Percentiles rank a stretch among this genome's conserved stretches.
Evolutionary conservation across 2,329 filamentous ascomycete species (phyloP).

Genomic region (Hypomyces perniciosus): DNA sequence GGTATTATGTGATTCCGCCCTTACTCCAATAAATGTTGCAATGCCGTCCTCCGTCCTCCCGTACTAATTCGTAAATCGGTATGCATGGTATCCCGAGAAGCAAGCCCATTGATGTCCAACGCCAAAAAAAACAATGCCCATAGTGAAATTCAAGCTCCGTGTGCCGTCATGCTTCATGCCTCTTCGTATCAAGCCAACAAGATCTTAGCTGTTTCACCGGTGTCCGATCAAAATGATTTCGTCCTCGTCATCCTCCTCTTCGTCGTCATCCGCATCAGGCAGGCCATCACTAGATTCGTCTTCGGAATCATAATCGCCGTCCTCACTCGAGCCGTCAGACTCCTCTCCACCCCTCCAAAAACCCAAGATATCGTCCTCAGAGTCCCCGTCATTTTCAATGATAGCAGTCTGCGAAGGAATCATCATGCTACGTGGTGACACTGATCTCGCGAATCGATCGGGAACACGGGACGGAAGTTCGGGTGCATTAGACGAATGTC

Average conservation of each 20-base stretch:
- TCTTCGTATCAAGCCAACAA: background rate
- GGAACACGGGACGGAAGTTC: slow-evolving; percentile 28
- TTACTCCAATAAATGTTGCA: background rate
- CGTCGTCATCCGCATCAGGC: slow-evolving; percentile 36
- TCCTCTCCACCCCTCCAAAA: slow-evolving; percentile 48
- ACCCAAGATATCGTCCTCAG: slow-evolving; percentile 50
- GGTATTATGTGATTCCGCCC: background rate
- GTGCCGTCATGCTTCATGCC: background rate
- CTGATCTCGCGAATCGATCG: slow-evolving; percentile 40
- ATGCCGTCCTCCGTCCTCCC: background rate
- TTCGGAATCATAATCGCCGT: slow-evolving; percentile 33
- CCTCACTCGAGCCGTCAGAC: slow-evolving; percentile 39
- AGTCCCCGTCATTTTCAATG: slow-evolving; percentile 36
- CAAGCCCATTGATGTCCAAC: background rate
- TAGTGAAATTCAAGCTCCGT: background rate
- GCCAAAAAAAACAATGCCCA: background rate
- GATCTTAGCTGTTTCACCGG: slow-evolving; percentile 27
- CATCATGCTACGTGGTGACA: slow-evolving; percentile 32
- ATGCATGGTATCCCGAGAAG: background rate
- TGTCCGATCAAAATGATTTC: slow-evolving; percentile 47
- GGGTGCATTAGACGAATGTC: slow-evolving; percentile 34
- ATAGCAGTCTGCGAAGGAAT: slow-evolving; percentile 22
- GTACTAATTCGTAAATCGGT: background rate
- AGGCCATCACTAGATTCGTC: slow-evolving; percentile 34
- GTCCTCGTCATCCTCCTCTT: slow-evolving; percentile 45